Percentiles rank a stretch among this genome's conserved stretches.
phyloP scores from a whole-genome alignment of 805 yeast species.

The Candida lessepsii region DNA sequence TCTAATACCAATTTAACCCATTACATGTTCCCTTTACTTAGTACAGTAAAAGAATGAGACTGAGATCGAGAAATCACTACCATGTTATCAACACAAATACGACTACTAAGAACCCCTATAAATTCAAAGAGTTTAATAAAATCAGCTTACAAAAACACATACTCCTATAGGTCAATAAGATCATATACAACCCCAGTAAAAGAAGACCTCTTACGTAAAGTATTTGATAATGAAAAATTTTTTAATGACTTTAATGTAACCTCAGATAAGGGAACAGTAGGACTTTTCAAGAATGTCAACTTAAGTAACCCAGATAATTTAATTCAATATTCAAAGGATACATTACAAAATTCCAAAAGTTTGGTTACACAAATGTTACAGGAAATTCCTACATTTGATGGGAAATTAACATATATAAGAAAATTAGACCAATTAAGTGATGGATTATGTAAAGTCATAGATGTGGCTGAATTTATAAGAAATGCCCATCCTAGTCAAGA shows the following conservation, averaged over 20 bases:
- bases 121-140: too few species aligned
- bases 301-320: slow-evolving; percentile 71
- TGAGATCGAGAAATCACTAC: background rate
- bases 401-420: slow-evolving; percentile 48
- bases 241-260: slow-evolving; percentile 51
- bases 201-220: slow-evolving; percentile 30
- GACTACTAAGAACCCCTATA: slow-evolving; percentile 2
- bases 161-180: too few species aligned
- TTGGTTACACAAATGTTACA: slow-evolving; percentile 56
- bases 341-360: slow-evolving; percentile 62
- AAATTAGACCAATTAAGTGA: slow-evolving; percentile 85
- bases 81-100: background rate
- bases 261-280: background rate
- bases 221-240: slow-evolving; percentile 61
- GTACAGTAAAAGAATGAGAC: too few species aligned
- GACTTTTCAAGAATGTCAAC: slow-evolving; percentile 80
- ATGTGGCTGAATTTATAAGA: slow-evolving; percentile 87
- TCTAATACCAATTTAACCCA: too few species aligned
- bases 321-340: slow-evolving; percentile 58
- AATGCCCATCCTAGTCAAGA: slow-evolving; percentile 77
- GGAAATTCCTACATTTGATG: slow-evolving; percentile 43
- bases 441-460: slow-evolving; percentile 86
- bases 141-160: too few species aligned
- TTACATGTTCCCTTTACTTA: too few species aligned
- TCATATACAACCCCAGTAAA: too few species aligned